phyloP scores from a whole-genome alignment of 2,329 filamentous ascomycete genomes.

The Penicillium italicum region DNA sequence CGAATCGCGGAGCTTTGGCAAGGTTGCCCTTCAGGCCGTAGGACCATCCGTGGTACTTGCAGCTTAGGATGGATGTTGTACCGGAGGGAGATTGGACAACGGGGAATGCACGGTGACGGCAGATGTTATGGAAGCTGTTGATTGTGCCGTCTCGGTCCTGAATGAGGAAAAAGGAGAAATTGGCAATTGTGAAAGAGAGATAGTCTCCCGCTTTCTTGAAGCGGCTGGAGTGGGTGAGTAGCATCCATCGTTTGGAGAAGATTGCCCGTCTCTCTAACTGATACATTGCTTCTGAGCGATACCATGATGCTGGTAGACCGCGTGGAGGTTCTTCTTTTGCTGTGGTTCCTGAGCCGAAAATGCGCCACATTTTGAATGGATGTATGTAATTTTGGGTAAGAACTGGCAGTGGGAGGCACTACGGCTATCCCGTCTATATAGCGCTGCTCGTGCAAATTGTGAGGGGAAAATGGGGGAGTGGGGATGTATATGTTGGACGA shows the following conservation, averaged over 20 bases:
- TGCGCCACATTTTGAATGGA: conserved; percentile 13
- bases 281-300: conserved; percentile 26
- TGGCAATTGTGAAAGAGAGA: conserved; percentile 17
- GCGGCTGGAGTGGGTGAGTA: conserved; percentile 21
- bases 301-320: conserved; percentile 26
- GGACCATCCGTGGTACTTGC: conserved; percentile 28
- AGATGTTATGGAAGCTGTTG: conserved; percentile 26
- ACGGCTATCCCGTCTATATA: not conserved
- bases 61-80: conserved; percentile 17
- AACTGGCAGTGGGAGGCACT: not conserved
- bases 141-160: conserved; percentile 13
- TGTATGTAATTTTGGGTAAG: not conserved
- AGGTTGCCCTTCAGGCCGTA: conserved; percentile 25
- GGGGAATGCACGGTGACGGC: conserved; percentile 23
- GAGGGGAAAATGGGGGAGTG: not conserved
- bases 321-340: conserved; percentile 8
- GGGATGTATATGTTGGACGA: not conserved
- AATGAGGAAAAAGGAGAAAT: conserved; percentile 15
- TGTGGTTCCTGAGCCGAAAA: not conserved
- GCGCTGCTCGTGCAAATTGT: not conserved
- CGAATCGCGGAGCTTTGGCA: conserved; percentile 24
- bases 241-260: conserved; percentile 26
- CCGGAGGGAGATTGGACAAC: conserved; percentile 17
- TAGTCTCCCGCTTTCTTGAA: conserved; percentile 25
- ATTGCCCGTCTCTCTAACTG: conserved; percentile 27